Evolutionary conservation across 148 eudicot species (phyloP), one percentile per base, ranked within the genome.

Genomic region (Rhododendron kiyosumense): DNA sequence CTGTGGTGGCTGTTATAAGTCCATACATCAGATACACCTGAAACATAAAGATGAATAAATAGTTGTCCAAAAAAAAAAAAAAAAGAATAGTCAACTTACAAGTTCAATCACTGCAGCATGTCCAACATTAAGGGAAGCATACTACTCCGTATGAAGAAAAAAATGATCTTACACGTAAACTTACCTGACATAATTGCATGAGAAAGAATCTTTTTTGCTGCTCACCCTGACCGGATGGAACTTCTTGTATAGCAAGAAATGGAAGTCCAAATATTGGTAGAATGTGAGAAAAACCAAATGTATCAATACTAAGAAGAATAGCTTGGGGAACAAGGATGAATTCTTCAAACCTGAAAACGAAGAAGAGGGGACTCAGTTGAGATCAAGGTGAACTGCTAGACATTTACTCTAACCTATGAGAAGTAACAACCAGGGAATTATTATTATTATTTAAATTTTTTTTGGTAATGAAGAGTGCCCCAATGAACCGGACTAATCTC

Each of bases 11-110:
- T 71, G 91, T 79, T 83, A 92, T 86, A 38, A 94, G 91, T 43
- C 98, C 99, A 85, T 94, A 97, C 88, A 97, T 95, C 90, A 95
- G 84, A 86, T 90, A 94, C 49, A 91, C 93, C 99, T 97, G 93
- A 87, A 87, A 85, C 52, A 65, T 41, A 26, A 30, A 52, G 4
- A 92, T 86, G 41, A 94, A 6, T 6, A 41, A 41, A 41, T 41
- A 41, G 43, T 41, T 41, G 43, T 41, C 45, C 45, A 41, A 41
- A 5, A 41, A 38, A 41, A 41, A 41, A 41, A 0, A 38, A 38
- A 0, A 41, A 7, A 79, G 41, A 81, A 43, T 4, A 11, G 88
- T 15, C 36, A 54, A 7, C 6, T 12, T 38, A 15, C 30, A 14
- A n/a, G 51, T 83, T 51, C 41, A 67, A 78, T 22, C 34, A 52